Conservation (phyloP, 2,329 filamentous ascomycete species). For the Tolypocladium ovalisporum region DNA sequence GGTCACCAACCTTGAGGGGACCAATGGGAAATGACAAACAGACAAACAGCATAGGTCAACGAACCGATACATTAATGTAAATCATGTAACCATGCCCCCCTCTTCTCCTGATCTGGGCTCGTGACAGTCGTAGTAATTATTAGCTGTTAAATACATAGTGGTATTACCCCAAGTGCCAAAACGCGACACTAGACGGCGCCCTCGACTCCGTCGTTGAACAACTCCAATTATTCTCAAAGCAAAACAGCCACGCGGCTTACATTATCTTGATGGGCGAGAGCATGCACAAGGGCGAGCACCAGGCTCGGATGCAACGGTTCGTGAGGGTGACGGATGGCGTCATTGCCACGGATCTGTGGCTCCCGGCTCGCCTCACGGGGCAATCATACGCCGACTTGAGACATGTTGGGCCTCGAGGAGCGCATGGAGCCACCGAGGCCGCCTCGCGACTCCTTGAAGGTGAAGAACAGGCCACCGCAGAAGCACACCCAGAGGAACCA, state of each 20-base stretch:
- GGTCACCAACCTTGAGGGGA: neutral
- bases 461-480: conserved; percentile 43
- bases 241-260: neutral
- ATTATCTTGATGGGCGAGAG: neutral
- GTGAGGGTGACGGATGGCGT: neutral
- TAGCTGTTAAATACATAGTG: conserved; percentile 9
- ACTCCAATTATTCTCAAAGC: neutral
- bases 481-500: conserved; percentile 67
- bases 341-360: neutral
- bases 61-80: conserved; percentile 1
- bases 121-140: neutral
- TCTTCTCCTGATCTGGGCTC: neutral
- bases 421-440: conserved; percentile 30
- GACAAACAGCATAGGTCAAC: neutral
- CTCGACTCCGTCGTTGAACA: conserved; percentile 3
- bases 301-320: neutral
- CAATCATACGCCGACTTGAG: conserved; percentile 40
- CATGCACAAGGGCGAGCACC: neutral
- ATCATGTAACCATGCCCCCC: neutral
- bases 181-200: conserved; percentile 1
- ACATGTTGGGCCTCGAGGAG: conserved; percentile 39
- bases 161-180: conserved; percentile 9
- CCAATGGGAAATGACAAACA: neutral
- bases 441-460: conserved; percentile 40
- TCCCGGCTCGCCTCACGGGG: neutral